Evolutionary conservation across 2,329 filamentous ascomycete species (phyloP), one percentile per base, ranked within the genome.

Genomic region (Fusarium continuum): DNA sequence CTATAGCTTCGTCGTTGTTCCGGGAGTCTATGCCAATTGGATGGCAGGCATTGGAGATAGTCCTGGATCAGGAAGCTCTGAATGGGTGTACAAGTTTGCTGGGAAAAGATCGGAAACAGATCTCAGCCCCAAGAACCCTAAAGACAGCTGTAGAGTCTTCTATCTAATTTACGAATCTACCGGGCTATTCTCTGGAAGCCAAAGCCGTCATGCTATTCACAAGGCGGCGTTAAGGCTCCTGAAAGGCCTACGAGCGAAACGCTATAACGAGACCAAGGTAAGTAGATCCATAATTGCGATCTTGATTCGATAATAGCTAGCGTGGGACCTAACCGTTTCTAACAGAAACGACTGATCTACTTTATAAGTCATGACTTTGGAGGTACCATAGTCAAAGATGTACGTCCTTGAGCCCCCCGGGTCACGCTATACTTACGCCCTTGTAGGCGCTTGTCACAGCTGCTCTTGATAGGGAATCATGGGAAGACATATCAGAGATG

Each of bases 401-500:
- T 41, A 38, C 0, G 52, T 38, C 3, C 6, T 7, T 2, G 13
- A 3, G 3, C 7, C 4, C 11, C 25, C 2, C 2, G 4, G 3
- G 1, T 11, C 23, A 2, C 6, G 1, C 4, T 4, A 1, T 16
- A 19, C 19, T 38, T 1, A 56, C 10, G 34, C 1, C 6, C 17
- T 0, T 4, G 1, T 13, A 57, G 54, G 40, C 54, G 6, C 54
- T 57, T 6, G 11, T 45, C 2, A 47, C 17, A 6, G 54, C 49
- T 10, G 14, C 19, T 2, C 40, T 57, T 6, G 35, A 40, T 0
- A 13, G 19, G 1, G 3, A 4, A n/a, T 16, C 13, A 0, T 57
- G 54, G 54, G 28, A 16, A 14, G 49, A 48, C 1, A 47, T 55
- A 16, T 31, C 35, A 1, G 49, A 55, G n/a, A 57, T 41, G 54